Evolutionary conservation across 805 yeast genomes (phyloP), one percentile per base, ranked within the genome.

Genomic region (Wickerhamiella galacta): DNA sequence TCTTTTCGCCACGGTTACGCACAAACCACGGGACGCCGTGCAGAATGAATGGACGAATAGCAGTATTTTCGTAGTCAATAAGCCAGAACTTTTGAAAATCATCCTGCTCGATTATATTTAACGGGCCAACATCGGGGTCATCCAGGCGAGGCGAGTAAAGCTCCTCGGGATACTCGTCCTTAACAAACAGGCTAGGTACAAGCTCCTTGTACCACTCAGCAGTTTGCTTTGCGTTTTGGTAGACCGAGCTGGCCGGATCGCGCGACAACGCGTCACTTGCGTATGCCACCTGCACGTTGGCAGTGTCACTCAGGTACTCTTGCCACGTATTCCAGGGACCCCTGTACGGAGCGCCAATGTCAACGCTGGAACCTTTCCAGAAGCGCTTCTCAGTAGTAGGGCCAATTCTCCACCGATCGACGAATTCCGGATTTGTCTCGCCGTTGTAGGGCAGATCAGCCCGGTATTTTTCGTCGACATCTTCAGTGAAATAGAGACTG

Each of bases 81-180:
- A 83, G 71, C 46, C 64, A 68, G 14, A 60, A 58, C 34, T 35
- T 31, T 35, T 31, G 33, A n/a, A 39, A 28, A n/a, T 39, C 44
- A 16, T 40, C 44, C 38, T 44, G 47, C 6, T 51, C 54, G 28
- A 83, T 61, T 6, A 81, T 80, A 50, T 87, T 87, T 69, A 85
- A 64, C 16, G 98, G 96, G 52, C 82, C 92, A 43, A 90, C 58
- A 52, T 90, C 96, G 4, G 95, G 87, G 41, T 73, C 65, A 42
- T 60, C 69, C 33, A 87, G 58, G 45, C 87, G 69, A 37, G 94
- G 87, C 33, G 72, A 65, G 46, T 78, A 66, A 27, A 81, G 55
- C 36, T 73, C 57, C 7, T 80, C 49, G 14, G 59, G 57, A 6
- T 73, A 58, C 15, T 72, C 59, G 29, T 71, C 46, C 4, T 47